phyloP scores from a whole-genome alignment of 2,329 filamentous ascomycete species.

The Orbilia oligospora region DNA sequence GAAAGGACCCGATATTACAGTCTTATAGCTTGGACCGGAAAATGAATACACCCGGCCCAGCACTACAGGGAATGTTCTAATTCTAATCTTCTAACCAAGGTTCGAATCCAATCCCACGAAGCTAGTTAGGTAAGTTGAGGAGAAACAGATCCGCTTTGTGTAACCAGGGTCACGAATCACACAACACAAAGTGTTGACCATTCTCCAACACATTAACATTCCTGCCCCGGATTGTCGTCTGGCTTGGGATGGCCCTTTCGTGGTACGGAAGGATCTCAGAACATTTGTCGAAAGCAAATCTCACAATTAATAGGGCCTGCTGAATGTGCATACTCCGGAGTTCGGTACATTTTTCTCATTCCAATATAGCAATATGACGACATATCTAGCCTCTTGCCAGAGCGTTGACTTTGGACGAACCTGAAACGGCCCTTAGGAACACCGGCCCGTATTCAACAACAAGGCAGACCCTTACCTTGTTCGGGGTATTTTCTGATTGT shows the following conservation, averaged over 20 bases:
- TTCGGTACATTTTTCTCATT: conserved; percentile 18
- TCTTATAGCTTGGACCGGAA: too few species aligned
- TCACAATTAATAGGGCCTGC: background rate
- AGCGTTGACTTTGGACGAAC: conserved; percentile 39
- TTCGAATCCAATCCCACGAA: too few species aligned
- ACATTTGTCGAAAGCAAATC: background rate
- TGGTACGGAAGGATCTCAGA: too few species aligned
- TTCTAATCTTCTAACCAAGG: too few species aligned
- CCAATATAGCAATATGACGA: conserved; percentile 27
- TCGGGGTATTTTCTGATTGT: conserved; percentile 34
- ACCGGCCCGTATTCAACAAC: conserved; percentile 35
- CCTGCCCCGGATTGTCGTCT: too few species aligned
- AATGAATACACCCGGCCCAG: too few species aligned
- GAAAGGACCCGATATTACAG: too few species aligned
- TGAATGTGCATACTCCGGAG: conserved; percentile 4
- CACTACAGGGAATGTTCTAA: too few species aligned
- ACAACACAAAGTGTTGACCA: conserved; percentile 8
- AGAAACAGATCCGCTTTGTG: too few species aligned
- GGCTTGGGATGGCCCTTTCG: too few species aligned
- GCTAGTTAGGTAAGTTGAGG: too few species aligned
- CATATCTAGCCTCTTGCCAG: conserved; percentile 9
- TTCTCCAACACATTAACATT: conserved; percentile 8
- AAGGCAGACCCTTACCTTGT: background rate
- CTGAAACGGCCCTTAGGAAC: conserved; percentile 53
- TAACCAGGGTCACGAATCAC: too few species aligned